These are phyloP conservation scores for Salvia splendens DNA, from an alignment of 257 asterid genomes.

Conservation along the genomic window DNA sequence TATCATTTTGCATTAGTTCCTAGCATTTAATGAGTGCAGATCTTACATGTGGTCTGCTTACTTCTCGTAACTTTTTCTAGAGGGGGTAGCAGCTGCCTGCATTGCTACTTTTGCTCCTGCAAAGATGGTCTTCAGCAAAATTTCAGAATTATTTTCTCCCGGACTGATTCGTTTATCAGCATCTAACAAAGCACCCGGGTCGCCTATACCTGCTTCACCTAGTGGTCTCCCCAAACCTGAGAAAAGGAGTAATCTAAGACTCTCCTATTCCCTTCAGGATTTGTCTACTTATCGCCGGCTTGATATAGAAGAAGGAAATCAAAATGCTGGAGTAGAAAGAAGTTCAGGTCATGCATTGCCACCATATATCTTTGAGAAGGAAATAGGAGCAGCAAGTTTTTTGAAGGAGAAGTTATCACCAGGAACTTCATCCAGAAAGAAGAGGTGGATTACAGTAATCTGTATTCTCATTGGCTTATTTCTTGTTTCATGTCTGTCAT, in stretches of 20 bases:
- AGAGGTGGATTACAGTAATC: slow-evolving; percentile 63
- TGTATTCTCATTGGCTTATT: too few relatives aligned
- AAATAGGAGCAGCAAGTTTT: slow-evolving; percentile 62
- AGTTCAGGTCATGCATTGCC: slow-evolving; percentile 41
- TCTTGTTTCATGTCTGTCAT: too few relatives aligned
- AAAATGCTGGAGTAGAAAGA: slow-evolving; percentile 42
- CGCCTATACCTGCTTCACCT: slow-evolving; percentile 53
- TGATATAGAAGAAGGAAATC: slow-evolving; percentile 60
- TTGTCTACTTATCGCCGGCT: slow-evolving; percentile 59
- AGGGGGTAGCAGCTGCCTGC: slow-evolving; percentile 2
- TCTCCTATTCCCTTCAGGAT: slow-evolving; percentile 86
- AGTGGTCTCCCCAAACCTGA: slow-evolving; percentile 47
- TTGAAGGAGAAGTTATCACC: slow-evolving; percentile 70
- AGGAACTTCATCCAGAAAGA: slow-evolving; percentile 38
- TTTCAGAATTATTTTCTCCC: slow-evolving; percentile 59
- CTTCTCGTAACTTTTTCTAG: too few relatives aligned
- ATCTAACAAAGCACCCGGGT: slow-evolving; percentile 51
- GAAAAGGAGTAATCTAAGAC: slow-evolving; percentile 59
- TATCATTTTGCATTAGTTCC: slow-evolving; percentile 16
- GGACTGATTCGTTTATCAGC: slow-evolving; percentile 51
- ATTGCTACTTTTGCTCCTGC: slow-evolving; percentile 33
- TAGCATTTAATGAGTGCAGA: too few relatives aligned
- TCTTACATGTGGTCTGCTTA: too few relatives aligned
- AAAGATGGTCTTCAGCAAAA: slow-evolving; percentile 52
- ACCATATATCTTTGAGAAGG: slow-evolving; percentile 47